phyloP scores from a whole-genome alignment of 257 asterid species.

The Rubia yunnanensis region DNA sequence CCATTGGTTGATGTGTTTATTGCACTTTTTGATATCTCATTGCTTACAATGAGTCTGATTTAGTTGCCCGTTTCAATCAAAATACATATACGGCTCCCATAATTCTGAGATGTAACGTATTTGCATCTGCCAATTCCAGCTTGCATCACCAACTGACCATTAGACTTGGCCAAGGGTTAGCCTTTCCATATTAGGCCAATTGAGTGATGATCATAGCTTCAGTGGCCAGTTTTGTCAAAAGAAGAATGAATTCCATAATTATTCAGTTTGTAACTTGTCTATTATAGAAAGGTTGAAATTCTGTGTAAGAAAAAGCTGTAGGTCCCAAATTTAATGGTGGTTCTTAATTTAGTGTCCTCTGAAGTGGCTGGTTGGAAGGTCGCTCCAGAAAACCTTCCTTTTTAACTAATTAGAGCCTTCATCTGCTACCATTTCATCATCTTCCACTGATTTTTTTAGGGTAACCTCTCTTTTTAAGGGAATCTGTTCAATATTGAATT shows the following conservation, averaged over 20 bases:
- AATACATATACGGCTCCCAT: too few relatives aligned
- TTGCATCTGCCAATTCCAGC: too few relatives aligned
- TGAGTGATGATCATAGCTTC: background rate
- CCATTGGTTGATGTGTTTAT: background rate
- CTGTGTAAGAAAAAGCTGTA: background rate
- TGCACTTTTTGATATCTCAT: background rate
- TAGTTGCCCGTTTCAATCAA: too few relatives aligned
- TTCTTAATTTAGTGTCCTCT: background rate
- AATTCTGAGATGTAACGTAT: too few relatives aligned
- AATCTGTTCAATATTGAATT: too few relatives aligned
- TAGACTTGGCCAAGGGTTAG: background rate
- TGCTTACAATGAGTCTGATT: background rate
- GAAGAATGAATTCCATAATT: background rate
- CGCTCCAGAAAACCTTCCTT: background rate
- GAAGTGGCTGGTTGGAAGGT: slow-evolving; percentile 4
- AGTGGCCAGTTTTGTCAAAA: background rate
- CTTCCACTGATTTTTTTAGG: background rate
- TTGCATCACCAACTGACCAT: too few relatives aligned
- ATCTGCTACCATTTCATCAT: background rate
- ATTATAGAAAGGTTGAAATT: background rate
- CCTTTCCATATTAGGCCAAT: background rate
- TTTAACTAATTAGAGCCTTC: background rate
- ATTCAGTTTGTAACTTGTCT: slow-evolving; percentile 4
- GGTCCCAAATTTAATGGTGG: slow-evolving; percentile 8
- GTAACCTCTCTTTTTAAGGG: background rate